Percentiles rank a stretch among this genome's conserved stretches.
Evolutionary conservation across 169 alveolate genomes (phyloP).

Genomic region (Plasmodium vinckei): DNA sequence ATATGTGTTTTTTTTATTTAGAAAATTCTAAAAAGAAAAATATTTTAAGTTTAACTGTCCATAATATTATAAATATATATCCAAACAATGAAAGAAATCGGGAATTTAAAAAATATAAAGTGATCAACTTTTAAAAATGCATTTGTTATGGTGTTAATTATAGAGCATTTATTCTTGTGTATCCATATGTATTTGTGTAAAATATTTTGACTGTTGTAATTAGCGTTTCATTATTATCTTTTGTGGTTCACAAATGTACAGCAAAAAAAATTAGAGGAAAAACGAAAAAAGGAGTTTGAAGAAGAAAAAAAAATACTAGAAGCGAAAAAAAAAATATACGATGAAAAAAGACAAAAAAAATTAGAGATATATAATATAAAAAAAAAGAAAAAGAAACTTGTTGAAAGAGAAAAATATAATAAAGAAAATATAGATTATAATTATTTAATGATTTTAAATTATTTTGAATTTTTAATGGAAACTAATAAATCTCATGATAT

Average conservation of each 20-base stretch:
- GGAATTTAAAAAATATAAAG: constrained; percentile 71
- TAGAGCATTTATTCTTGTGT: not conserved
- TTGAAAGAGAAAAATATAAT: constrained; percentile 65
- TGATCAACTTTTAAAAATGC: constrained; percentile 1
- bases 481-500: constrained; percentile 44
- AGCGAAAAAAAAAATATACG: constrained; percentile 72
- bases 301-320: constrained; percentile 51
- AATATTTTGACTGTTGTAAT: not conserved
- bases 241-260: not conserved
- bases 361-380: constrained; percentile 60
- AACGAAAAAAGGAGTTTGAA: constrained; percentile 47
- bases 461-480: constrained; percentile 59
- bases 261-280: constrained; percentile 69
- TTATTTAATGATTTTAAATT: constrained; percentile 39
- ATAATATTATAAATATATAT: constrained; percentile 67
- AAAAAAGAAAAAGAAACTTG: constrained; percentile 72
- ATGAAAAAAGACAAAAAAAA: constrained; percentile 66
- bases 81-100: constrained; percentile 76
- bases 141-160: not conserved
- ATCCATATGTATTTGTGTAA: not conserved
- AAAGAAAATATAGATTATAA: constrained; percentile 67
- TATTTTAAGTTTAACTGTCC: constrained; percentile 65
- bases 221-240: not conserved
- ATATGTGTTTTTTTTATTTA: constrained; percentile 1
- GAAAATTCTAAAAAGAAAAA: constrained; percentile 44